Base-by-base conservation (phyloP, 345 rosid genomes). In the Euphorbia lathyris region DNA sequence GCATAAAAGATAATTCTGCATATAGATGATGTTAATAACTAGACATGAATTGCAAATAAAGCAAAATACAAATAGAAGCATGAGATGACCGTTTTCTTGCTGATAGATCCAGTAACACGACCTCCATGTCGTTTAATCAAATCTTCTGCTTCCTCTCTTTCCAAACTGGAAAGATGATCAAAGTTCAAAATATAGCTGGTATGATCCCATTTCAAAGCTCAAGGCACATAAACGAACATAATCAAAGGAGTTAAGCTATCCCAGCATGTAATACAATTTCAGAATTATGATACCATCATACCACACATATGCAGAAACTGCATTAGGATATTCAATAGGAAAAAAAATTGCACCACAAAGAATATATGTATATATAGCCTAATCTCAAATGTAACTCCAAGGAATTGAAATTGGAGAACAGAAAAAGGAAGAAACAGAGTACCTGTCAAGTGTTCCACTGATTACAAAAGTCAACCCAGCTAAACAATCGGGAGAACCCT, bases 361-460 rank as follows among this genome's bases (percentile, higher is more conserved):
- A 63, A 72, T 10, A 40, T 10, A 40, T 29, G 26, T 40, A 45
- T 52, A 55, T 40, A 50, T 22, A 22, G 52, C 16, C 27, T 34
- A 56, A 59, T 52, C 32, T 70, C 29, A 34, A 20, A 60, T 29
- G 58, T 5, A 32, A 34, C 32, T 42, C 30, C 64, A 60, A 78
- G 67, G 50, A 50, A 48, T 30, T 61, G 14, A 53, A 67, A 30
- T 14, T 47, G 13, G 32, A 13, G 19, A 62, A 69, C 30, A 53
- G 48, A 51, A 56, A 47, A 47, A 55, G n/a, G 66, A 53, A 38
- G 43, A 72, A 66, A 72, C 25, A 13, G 71, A 70, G 16, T 86
- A 95, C 99, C 99, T 95, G 79, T 95, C 99, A 76, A 95, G 99
- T 40, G 97, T 95, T 78, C 99, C 99, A 78, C 99, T 95, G 59